phyloP scores from a whole-genome alignment of 805 yeast species.

The Yamadazyma philogaea region DNA sequence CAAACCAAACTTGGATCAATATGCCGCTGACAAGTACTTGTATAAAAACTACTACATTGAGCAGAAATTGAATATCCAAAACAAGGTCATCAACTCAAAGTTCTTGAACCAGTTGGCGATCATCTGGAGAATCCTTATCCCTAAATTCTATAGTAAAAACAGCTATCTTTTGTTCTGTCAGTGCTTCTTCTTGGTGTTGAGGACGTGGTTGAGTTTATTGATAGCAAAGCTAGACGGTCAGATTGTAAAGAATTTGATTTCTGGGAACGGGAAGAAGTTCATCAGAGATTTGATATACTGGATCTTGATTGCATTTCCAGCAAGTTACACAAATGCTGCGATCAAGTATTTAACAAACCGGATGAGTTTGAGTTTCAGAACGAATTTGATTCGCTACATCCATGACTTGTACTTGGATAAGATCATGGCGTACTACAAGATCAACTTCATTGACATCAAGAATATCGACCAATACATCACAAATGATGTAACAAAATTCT shows the following conservation, averaged over 20 bases:
- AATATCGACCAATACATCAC: constrained; percentile 87
- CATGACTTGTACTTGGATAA: constrained; percentile 87
- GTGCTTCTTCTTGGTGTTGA: constrained; percentile 65
- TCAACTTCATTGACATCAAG: constrained; percentile 42
- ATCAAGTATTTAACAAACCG: constrained; percentile 77
- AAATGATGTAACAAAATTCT: constrained; percentile 76
- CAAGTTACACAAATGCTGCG: constrained; percentile 87
- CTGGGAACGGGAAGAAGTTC: constrained; percentile 73
- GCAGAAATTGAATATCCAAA: constrained; percentile 28
- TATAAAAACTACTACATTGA: constrained; percentile 46
- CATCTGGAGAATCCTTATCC: constrained; percentile 78
- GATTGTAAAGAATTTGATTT: constrained; percentile 82
- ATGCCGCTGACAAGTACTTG: constrained; percentile 54
- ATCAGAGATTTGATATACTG: constrained; percentile 76
- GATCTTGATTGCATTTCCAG: constrained; percentile 89
- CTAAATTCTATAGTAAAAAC: constrained; percentile 65
- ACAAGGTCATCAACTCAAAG: constrained; percentile 48
- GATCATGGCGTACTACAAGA: constrained; percentile 78
- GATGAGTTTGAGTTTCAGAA: constrained; percentile 78
- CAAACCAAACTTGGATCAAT: constrained; percentile 45
- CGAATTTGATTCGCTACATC: constrained; percentile 76
- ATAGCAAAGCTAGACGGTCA: constrained; percentile 91
- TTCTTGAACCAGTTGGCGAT: constrained; percentile 72
- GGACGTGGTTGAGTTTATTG: constrained; percentile 84
- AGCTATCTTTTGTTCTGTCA: constrained; percentile 65